Base-by-base conservation (phyloP, 2,329 filamentous ascomycete genomes). In the Cladobotryum protrusum region DNA sequence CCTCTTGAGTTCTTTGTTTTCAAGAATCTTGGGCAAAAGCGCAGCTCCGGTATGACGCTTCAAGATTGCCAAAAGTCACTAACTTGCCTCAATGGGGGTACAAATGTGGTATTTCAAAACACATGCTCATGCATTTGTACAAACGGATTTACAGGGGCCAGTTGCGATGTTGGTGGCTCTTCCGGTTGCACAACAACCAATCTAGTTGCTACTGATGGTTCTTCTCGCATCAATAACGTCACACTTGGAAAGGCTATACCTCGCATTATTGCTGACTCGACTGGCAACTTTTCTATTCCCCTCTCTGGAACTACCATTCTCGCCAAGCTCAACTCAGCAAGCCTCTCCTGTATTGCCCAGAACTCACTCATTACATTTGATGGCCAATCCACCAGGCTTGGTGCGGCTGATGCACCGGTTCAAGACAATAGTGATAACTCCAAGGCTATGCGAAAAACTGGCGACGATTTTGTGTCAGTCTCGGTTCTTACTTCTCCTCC, bases 331-430 rank as follows among this genome's bases (percentile, higher is more conserved):
- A 92, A 86, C 60, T 70, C 77, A 5, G 80, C 79, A 32, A 86
- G 86, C 56, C 73, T 96, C 14, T 90, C 87, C 48, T 99, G 93
- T 67, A 81, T 82, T 8, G 82, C 85, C 0, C 86, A 96, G 65
- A 97, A 97, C 60, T 85, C 89, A 0, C 76, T 99, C 4, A 85
- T 97, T 14, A 89, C 87, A 0, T 95, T 96, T 65, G 80, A 87
- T 57, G 85, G 84, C 4, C 67, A 67, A 49, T 67, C 71, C 2
- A 63, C 67, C 4, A 67, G 72, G 29, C 56, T 62, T 13, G 65
- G 66, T 15, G 60, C 57, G 13, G 59, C 56, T 4, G 53, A 62
- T 14, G 54, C 61, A 5, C 58, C 63, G 36, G 62, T 63, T 6
- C 52, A 56, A 6, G 59, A 59, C 12, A 44, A 56, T 3, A 55